Conservation (phyloP, 129 eudicot genomes). For the Chrysanthemum makinoi region DNA sequence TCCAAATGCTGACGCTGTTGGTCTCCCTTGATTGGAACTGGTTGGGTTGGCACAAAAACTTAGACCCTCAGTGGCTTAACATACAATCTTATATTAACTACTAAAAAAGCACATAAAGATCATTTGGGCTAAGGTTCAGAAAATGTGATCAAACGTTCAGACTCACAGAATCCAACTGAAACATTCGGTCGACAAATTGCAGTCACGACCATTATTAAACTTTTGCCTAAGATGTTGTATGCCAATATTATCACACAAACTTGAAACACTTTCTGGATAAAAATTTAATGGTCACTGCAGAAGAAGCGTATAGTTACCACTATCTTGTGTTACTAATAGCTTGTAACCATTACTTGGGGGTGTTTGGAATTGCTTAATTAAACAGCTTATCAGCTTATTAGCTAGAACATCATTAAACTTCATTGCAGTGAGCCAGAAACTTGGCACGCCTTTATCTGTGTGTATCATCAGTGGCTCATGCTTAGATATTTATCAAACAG, state of each 20-base stretch:
- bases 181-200: background rate
- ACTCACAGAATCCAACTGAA: slow-evolving; percentile 11
- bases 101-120: background rate
- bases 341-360: background rate
- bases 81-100: background rate
- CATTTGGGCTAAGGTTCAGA: background rate
- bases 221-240: slow-evolving; percentile 3
- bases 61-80: background rate
- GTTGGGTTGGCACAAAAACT: too few species aligned
- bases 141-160: background rate
- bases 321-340: background rate
- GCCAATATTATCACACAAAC: background rate
- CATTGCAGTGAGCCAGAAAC: slow-evolving; percentile 93
- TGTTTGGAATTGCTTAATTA: too few species aligned
- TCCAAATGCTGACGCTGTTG: too few species aligned
- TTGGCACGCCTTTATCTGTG: slow-evolving; percentile 86
- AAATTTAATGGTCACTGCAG: background rate
- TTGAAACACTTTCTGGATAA: background rate
- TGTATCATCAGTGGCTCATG: slow-evolving; percentile 16
- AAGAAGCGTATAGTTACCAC: slow-evolving; percentile 6
- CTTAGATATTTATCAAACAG: slow-evolving; percentile 11
- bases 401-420: slow-evolving; percentile 56
- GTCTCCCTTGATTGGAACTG: too few species aligned
- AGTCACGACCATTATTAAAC: background rate
- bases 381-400: too few species aligned